Evolutionary conservation across 768 basidiomycete genomes (phyloP), one percentile per base, ranked within the genome.

Genomic region (Tulasnella sp.): DNA sequence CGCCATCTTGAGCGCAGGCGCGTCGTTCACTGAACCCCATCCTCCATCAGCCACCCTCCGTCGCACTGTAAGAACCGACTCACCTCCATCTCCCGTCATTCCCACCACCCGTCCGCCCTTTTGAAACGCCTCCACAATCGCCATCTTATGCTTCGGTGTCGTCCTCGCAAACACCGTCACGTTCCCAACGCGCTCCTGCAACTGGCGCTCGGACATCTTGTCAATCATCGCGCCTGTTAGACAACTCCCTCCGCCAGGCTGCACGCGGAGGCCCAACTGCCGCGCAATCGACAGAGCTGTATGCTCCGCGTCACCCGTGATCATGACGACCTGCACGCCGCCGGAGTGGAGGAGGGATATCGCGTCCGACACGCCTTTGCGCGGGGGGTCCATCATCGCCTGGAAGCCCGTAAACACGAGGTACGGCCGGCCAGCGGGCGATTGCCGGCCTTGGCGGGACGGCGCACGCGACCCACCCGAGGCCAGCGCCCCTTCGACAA

Each of bases 321-420:
- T 96, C 93, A 98, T 97, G 41, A 97, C 84, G n/a, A 97, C 83
- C 64, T 93, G 90, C 48, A 98, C 85, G 4, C 92, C 90, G 23
- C 86, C 92, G 25, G 74, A 71, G 65, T 92, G 87, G 34, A 97
- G 73, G 27, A 86, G 71, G 36, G 75, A 76, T 61, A 98, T 84
- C 17, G 94, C 83, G 63, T 90, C 87, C 3, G 86, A 83, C n/a
- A 97, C 91, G 27, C 92, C 94, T 63, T 84, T 84, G 43, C 93
- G 76, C 0, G 94, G 94, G 6, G 94, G 94, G 68, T 98, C 94
- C 54, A 85, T 73, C 91, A 97, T 98, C 9, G 88, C 91, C 66
- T 88, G 84, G 70, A 92, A 94, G 0, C 94, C 94, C 3, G 79
- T 86, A 67, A 98, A 97, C 6, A 93, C 77, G 6, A 98, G 73